Evolutionary conservation across 73 alveolate species (phyloP), one percentile per base, ranked within the genome.

Genomic region (Paramecium biaurelia): DNA sequence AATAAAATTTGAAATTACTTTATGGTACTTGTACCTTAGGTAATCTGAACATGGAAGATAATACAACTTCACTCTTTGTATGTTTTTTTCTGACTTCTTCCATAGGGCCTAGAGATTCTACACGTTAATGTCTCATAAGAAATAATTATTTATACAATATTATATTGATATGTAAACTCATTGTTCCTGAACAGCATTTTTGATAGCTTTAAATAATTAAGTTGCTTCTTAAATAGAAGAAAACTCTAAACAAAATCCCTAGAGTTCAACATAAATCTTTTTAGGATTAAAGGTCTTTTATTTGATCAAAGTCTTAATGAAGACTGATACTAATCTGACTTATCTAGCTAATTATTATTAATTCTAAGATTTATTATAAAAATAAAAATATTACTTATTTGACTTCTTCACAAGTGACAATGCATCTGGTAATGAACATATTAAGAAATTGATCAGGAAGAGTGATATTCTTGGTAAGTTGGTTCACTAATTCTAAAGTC

Each of bases 181-280:
- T 53, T 53, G 30, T 63, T 63, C 84, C 26, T 63, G 45, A 20
- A 32, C 84, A 63, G 84, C 84, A 63, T 63, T 63, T 32, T 63
- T 63, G 12, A 63, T 63, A 4, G 45, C 84, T 32, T 63, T 63
- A 63, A 63, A 63, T 30, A 63, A 32, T 63, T 63, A 26, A 26
- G 41, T 26, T n/a, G 84, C 84, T 24, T 63, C 84, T 32, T 63
- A n/a, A 20, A 63, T 63, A 20, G 41, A 14, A 30, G 41, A 63
- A 63, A 63, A 63, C 45, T 63, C 84, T 63, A 63, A 63, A 24
- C 84, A 63, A 18, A 63, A 63, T 63, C 84, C 84, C 12, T 63
- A 63, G 20, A 63, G 45, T 63, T 63, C 45, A 7, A 63, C 84
- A 63, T 63, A 63, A 12, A 63, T 63, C 21, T 63, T 63, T 9